A percentile compares a stretch with the other conserved stretches of the same genome.
Evolutionary conservation across 2,329 filamentous ascomycete species (phyloP).

Genomic region (Sporothrix inflata): DNA sequence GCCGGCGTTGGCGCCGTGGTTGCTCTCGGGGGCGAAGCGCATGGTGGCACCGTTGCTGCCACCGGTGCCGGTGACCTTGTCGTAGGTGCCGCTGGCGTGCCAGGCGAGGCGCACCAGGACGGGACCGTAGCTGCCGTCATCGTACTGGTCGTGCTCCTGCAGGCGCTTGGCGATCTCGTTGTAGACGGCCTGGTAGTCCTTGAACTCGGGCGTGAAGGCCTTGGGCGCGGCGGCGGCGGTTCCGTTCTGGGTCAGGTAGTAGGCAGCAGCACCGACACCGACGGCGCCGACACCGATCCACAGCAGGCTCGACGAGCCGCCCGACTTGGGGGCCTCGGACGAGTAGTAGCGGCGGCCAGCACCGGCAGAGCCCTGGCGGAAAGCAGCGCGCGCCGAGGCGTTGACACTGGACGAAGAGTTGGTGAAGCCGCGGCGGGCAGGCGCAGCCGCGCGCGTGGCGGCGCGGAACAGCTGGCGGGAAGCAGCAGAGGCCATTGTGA

Average conservation of each 20-base stretch:
- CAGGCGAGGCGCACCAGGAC: slow-evolving; percentile 89
- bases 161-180: slow-evolving; percentile 78
- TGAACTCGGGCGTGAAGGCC: slow-evolving; percentile 72
- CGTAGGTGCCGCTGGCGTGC: slow-evolving; percentile 92
- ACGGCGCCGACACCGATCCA: slow-evolving; percentile 63
- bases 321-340: slow-evolving; percentile 62
- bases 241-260: slow-evolving; percentile 62
- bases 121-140: slow-evolving; percentile 94
- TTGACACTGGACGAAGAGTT: slow-evolving; percentile 60
- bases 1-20: slow-evolving; percentile 93
- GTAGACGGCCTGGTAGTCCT: slow-evolving; percentile 96
- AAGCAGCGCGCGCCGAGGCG: slow-evolving; percentile 64
- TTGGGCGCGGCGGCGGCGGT: slow-evolving; percentile 55
- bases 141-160: slow-evolving; percentile 91
- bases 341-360: slow-evolving; percentile 76
- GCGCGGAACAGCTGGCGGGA: slow-evolving; percentile 60
- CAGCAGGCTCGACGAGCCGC: slow-evolving; percentile 49
- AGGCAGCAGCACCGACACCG: slow-evolving; percentile 67
- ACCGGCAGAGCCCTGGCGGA: slow-evolving; percentile 62
- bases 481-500: slow-evolving; percentile 49
- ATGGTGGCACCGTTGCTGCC: slow-evolving; percentile 97
- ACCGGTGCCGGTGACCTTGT: slow-evolving; percentile 83
- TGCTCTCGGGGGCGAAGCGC: slow-evolving; percentile 86
- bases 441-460: slow-evolving; percentile 57
- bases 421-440: slow-evolving; percentile 31